Evolutionary conservation across 495 filamentous ascomycete genomes (phyloP), one percentile per base, ranked within the genome.

Genomic region (Tetracladium setigerum): DNA sequence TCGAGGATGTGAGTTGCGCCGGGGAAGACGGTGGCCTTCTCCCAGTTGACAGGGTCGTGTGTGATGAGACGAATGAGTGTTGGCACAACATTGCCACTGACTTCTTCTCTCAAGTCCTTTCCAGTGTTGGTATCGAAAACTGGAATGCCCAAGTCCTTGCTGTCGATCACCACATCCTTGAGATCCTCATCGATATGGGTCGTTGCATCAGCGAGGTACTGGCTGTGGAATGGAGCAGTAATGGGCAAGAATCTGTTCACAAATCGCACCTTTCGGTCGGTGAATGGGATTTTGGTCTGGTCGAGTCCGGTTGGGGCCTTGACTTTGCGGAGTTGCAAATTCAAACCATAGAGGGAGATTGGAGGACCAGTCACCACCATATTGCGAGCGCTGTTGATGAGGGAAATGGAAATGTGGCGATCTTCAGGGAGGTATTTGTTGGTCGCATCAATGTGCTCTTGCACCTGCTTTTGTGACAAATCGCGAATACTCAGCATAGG

Each of bases 401-500:
- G 75, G 2, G 94, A 96, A 57, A 99, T 94, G 50, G 82, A 81
- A 54, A 99, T 95, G 60, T 97, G 92, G 33, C 88, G 82, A 52
- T 95, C 89, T 53, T 83, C 68, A 0, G 94, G 94, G 30, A 99
- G 77, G 68, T 97, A 91, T 59, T 94, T 80, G 64, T 99, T 99
- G 38, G 92, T 99, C 12, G 83, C 83, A 66, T 97, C 82, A 53
- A 99, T 89, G 65, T 96, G 92, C 62, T 87, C 84, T 67, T 97
- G 89, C 17, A 99, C 84, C 41, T 89, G 82, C 14, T 79, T 70
- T 51, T 81, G 76, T 1, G 90, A 81, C 12, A 99, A 81, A 60
- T 97, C 94, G 12, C 94, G 86, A 53, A 99, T 89, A 51, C 90
- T 95, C 42, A 99, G 72, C 94, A 99, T 99, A 18, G 94, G 94